Conservation (phyloP, 345 rosid genomes). For the Moricandia moricandioides region DNA sequence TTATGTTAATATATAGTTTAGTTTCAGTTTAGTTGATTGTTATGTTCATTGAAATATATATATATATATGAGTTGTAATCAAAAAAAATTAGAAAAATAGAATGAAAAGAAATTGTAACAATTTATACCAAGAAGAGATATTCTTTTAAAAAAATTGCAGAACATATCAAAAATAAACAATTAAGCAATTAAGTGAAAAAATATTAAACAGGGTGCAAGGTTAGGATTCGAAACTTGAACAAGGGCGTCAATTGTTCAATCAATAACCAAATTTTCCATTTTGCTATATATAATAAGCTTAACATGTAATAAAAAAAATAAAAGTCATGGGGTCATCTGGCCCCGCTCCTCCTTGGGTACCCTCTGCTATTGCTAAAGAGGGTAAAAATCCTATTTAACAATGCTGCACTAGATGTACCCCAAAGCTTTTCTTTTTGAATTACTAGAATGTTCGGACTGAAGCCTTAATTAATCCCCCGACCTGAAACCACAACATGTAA, state of each 20-base stretch:
- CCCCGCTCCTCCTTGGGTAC: background rate
- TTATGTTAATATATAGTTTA: too few species aligned
- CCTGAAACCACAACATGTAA: too few species aligned
- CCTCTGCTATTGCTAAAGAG: background rate
- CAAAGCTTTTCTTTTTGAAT: too few species aligned
- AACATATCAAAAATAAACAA: background rate
- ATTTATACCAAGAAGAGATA: background rate
- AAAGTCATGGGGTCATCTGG: background rate
- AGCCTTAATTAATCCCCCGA: too few species aligned
- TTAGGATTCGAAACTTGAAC: background rate
- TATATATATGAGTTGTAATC: background rate
- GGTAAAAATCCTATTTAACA: background rate
- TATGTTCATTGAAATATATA: background rate
- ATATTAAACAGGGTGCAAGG: background rate
- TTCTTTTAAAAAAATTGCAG: background rate
- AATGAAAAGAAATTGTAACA: background rate
- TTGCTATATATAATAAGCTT: background rate
- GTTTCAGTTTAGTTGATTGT: background rate
- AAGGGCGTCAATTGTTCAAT: background rate
- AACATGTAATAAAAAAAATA: background rate
- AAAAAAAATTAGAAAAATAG: background rate
- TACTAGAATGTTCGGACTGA: too few species aligned
- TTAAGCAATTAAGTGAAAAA: background rate
- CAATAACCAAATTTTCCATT: background rate
- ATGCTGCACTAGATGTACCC: too few species aligned